Conservation (phyloP, 257 asterid species). For the Thymus quinquecostatus region DNA sequence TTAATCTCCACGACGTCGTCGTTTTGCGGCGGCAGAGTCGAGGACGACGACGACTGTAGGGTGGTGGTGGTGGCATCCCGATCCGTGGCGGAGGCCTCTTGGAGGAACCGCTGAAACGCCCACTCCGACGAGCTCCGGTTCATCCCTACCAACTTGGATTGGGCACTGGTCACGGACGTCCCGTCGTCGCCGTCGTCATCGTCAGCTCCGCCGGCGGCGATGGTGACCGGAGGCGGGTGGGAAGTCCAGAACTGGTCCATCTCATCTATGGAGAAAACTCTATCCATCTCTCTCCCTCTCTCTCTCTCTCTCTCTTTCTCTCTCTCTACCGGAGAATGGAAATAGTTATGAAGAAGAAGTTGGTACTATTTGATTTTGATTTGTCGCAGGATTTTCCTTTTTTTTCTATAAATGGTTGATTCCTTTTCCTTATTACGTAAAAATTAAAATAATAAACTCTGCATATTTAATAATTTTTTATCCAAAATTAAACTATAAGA, state of each 20-base stretch:
- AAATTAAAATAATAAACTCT: no score
- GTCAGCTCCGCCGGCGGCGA: slow-evolving; percentile 24
- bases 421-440: no score
- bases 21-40: slow-evolving; percentile 18
- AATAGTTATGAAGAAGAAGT: neutral
- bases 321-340: slow-evolving; percentile 13
- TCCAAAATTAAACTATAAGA: no score
- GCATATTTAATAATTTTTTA: no score
- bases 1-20: slow-evolving; percentile 44
- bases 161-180: slow-evolving; percentile 31
- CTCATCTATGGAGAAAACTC: slow-evolving; percentile 76
- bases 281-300: slow-evolving; percentile 56
- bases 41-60: slow-evolving; percentile 36
- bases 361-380: neutral
- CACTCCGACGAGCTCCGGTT: slow-evolving; percentile 87
- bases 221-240: slow-evolving; percentile 31
- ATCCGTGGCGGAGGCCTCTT: slow-evolving; percentile 60
- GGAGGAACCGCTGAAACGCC: slow-evolving; percentile 85
- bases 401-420: no score
- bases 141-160: slow-evolving; percentile 52
- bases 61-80: slow-evolving; percentile 27
- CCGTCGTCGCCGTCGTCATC: slow-evolving; percentile 26
- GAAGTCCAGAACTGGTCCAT: slow-evolving; percentile 64
- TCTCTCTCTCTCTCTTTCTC: neutral
- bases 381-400: neutral